phyloP scores from a whole-genome alignment of 2,329 filamentous ascomycete genomes.

The Cladosporium sp. region DNA sequence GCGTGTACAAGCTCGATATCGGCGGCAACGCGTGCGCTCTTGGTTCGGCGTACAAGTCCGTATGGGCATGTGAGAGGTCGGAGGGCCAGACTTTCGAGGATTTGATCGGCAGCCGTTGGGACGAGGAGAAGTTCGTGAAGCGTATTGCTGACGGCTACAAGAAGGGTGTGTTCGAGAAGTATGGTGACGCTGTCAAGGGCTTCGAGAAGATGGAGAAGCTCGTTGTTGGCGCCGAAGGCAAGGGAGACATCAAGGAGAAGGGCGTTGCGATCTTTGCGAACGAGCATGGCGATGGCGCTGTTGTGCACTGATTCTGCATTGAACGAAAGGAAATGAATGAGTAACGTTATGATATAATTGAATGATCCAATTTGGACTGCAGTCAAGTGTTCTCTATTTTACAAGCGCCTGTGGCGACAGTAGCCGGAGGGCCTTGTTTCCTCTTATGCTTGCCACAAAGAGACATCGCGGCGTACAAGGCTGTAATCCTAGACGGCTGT shows the following conservation, averaged over 20 bases:
- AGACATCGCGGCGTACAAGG: not conserved
- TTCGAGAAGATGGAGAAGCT: constrained; percentile 75
- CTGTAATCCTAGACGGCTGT: not conserved
- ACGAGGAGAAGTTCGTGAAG: constrained; percentile 78
- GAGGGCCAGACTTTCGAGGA: constrained; percentile 73
- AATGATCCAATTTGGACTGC: not conserved
- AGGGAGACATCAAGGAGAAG: constrained; percentile 22
- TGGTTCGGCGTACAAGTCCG: constrained; percentile 92
- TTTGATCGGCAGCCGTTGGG: constrained; percentile 80
- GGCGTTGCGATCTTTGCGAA: constrained; percentile 23
- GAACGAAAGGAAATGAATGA: not conserved
- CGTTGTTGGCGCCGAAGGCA: constrained; percentile 52
- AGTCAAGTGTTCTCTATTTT: not conserved
- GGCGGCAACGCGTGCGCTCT: constrained; percentile 94
- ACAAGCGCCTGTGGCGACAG: not conserved
- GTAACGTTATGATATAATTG: not conserved
- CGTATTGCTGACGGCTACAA: constrained; percentile 82
- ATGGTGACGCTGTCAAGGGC: constrained; percentile 73
- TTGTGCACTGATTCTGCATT: not conserved
- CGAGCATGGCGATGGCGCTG: constrained; percentile 12
- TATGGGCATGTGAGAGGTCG: constrained; percentile 80
- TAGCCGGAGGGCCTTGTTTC: too few species aligned
- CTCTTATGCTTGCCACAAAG: not conserved
- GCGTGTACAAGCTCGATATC: constrained; percentile 90
- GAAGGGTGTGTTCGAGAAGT: constrained; percentile 71